Conservation (phyloP, 2,329 filamentous ascomycete species). For the Colletotrichum neosansevieriae region DNA sequence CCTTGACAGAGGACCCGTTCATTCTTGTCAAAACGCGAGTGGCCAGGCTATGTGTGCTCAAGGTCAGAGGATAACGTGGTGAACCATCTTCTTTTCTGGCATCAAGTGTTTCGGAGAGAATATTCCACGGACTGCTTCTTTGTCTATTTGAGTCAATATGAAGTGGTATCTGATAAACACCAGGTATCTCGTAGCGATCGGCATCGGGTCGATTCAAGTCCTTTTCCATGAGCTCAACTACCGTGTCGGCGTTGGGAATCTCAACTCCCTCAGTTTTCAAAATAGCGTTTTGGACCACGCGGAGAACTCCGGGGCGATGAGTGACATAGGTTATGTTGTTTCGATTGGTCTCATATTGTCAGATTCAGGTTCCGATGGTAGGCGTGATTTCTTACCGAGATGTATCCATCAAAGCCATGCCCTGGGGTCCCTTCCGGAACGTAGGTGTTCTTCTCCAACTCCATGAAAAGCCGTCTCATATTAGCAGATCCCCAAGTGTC, state of each 20-base stretch:
- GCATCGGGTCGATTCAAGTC: neutral
- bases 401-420: constrained; percentile 64
- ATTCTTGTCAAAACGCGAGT: constrained; percentile 51
- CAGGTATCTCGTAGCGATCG: neutral
- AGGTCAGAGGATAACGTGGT: constrained; percentile 53
- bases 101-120: neutral
- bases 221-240: neutral
- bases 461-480: constrained; percentile 62
- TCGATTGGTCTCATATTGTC: constrained; percentile 42
- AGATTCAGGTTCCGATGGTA: neutral
- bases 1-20: neutral
- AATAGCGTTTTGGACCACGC: neutral
- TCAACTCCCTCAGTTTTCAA: neutral
- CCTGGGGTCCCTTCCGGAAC: constrained; percentile 51
- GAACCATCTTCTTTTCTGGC: neutral
- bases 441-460: constrained; percentile 59
- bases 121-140: neutral
- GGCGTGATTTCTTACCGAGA: constrained; percentile 41
- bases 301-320: neutral
- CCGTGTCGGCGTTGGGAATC: neutral
- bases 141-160: neutral
- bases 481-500: constrained; percentile 60
- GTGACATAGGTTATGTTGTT: neutral
- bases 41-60: constrained; percentile 51
- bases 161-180: neutral